phyloP scores from a whole-genome alignment of 2,329 filamentous ascomycete species.

The Bipolaris bicolor region DNA sequence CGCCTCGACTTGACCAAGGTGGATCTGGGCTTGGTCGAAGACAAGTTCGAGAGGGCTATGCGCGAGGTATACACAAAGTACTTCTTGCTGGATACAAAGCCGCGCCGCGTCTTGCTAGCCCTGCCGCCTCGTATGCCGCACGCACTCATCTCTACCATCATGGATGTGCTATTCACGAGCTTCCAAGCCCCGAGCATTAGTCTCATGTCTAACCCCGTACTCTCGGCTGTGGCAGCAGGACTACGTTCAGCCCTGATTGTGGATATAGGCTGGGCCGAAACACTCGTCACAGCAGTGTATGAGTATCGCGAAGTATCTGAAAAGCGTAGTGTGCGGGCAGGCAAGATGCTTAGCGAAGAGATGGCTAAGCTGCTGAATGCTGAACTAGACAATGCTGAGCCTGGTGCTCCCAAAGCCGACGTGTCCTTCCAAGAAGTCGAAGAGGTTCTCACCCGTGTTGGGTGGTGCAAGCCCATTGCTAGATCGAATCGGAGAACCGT shows the following conservation, averaged over 20 bases:
- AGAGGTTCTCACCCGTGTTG: conserved; percentile 74
- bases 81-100: conserved; percentile 72
- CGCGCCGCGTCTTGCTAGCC: conserved; percentile 74
- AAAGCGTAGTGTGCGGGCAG: conserved; percentile 74
- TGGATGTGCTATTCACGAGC: conserved; percentile 79
- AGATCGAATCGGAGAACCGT: conserved; percentile 39
- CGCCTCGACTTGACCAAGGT: conserved; percentile 72
- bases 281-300: conserved; percentile 82
- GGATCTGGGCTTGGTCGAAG: conserved; percentile 80
- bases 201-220: conserved; percentile 76
- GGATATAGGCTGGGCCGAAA: conserved; percentile 93
- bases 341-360: conserved; percentile 71
- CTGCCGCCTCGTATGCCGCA: conserved; percentile 79
- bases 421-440: conserved; percentile 77
- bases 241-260: conserved; percentile 84
- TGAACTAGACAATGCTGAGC: conserved; percentile 44
- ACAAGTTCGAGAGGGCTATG: conserved; percentile 83
- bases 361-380: conserved; percentile 69
- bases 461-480: conserved; percentile 68
- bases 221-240: conserved; percentile 78
- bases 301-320: conserved; percentile 84
- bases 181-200: conserved; percentile 83
- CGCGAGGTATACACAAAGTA: conserved; percentile 83
- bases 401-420: conserved; percentile 31
- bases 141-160: conserved; percentile 73